A percentile compares a stretch with the other conserved stretches of the same genome.
Conservation (phyloP, 2,329 filamentous ascomycete species). For the Laburnicola sp. region DNA sequence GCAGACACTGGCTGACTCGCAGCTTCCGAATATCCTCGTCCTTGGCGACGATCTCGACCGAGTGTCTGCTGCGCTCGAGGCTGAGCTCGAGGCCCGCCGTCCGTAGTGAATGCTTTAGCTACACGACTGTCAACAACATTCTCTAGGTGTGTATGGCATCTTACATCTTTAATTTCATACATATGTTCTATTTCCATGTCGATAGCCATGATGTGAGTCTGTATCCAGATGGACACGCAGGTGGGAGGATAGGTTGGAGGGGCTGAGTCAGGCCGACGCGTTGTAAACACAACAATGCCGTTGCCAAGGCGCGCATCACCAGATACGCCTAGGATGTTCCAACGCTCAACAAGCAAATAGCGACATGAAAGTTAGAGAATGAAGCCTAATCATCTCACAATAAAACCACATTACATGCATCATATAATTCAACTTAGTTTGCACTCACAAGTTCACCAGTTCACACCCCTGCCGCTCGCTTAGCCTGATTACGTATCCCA, state of each 20-base stretch:
- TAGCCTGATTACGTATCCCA: constrained; percentile 36
- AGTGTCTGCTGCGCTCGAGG: constrained; percentile 67
- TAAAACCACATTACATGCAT: no score
- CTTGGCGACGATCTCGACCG: constrained; percentile 69
- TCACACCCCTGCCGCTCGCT: constrained; percentile 16
- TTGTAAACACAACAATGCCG: constrained; percentile 39
- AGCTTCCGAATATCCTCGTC: constrained; percentile 74
- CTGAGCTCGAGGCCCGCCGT: constrained; percentile 66
- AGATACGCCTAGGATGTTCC: not conserved
- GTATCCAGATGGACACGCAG: constrained; percentile 17
- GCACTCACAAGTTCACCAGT: no score
- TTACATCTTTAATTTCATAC: constrained; percentile 43
- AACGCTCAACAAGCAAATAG: not conserved
- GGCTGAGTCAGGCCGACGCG: constrained; percentile 31
- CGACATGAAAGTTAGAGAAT: not conserved
- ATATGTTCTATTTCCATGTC: constrained; percentile 30
- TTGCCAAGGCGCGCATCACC: constrained; percentile 14
- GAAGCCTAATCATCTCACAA: not conserved
- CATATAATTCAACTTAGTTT: no score
- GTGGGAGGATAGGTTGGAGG: constrained; percentile 23
- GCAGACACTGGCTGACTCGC: constrained; percentile 64
- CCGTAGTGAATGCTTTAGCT: constrained; percentile 56
- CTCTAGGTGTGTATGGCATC: constrained; percentile 13
- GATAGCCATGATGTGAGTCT: constrained; percentile 31
- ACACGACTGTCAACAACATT: not conserved